Evolutionary conservation across 257 asterid species (phyloP), one percentile per base, ranked within the genome.

Genomic region (Rehmannia glutinosa): DNA sequence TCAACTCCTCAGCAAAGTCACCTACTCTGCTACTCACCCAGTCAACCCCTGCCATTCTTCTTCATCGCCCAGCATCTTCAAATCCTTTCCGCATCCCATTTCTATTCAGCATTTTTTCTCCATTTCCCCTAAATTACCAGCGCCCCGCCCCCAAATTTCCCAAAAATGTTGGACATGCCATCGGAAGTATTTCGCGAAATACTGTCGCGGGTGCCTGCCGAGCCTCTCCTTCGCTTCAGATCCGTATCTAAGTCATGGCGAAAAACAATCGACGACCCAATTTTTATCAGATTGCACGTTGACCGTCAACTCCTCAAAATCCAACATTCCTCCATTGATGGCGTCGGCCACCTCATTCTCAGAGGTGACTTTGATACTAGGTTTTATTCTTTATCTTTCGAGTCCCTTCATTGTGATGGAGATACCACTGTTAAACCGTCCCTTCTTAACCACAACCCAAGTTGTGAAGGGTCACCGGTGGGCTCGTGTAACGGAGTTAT

Each of bases 401-500:
- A 66, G 5, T 73, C 73, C 42, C 35, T 61, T 25, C 25, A 55
- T 25, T 20, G 42, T 23, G 51, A 30, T n/a, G n/a, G n/a, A n/a
- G n/a, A n/a, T n/a, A n/a, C n/a, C 10, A 32, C 24, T 12, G 16
- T 61, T 17, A 53, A 53, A 16, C 60, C 61, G 4, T 52, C 4
- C 9, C 53, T 21, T 3, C 6, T 68, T 15, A 60, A 42, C 4
- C 52, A 39, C 53, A 61, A 21, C 16, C 64, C 73, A 0, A 33
- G 15, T 23, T n/a, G 6, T 9, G 30, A 25, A 25, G 9, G 8
- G 2, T 15, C 61, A 52, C 5, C 33, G 1, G 8, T 65, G 15
- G 70, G 68, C n/a, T 74, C 78, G 1, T 74, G 78, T 53, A 74
- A 74, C 30, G 78, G 74, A 5, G 23, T 74, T 39, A 4, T 68